Evolutionary conservation across 805 yeast species (phyloP).

Genomic region (Tetrapisispora arboricola): DNA sequence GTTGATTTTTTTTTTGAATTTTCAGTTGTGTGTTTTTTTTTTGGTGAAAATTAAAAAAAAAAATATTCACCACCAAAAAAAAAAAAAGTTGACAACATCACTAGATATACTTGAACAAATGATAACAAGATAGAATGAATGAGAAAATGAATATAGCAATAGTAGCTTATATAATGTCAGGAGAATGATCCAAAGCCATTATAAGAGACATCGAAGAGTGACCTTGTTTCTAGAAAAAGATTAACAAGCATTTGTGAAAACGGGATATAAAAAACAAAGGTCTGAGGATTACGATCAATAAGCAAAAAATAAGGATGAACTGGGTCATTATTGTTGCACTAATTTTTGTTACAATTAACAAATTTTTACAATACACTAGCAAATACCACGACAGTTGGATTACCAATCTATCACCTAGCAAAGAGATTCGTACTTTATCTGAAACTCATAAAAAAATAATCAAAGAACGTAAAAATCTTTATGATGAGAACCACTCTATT

Average conservation of each 20-base stretch:
- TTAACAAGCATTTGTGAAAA: too few species aligned
- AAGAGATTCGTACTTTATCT: constrained; percentile 19
- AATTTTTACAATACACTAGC: constrained; percentile 17
- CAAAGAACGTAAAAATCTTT: constrained; percentile 37
- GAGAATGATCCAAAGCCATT: too few species aligned
- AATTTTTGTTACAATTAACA: constrained; percentile 13
- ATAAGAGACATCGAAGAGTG: too few species aligned
- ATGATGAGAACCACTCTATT: constrained; percentile 46
- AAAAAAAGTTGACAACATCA: not conserved
- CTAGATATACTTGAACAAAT: not conserved
- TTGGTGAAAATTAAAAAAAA: too few species aligned
- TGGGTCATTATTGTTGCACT: constrained; percentile 14
- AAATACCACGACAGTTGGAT: constrained; percentile 17
- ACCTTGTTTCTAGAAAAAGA: too few species aligned
- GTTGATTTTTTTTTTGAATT: not conserved
- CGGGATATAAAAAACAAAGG: too few species aligned
- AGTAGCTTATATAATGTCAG: too few species aligned
- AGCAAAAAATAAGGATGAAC: not conserved
- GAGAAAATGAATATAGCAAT: too few species aligned
- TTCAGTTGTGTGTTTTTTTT: not conserved
- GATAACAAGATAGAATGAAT: not conserved
- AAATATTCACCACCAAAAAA: not conserved
- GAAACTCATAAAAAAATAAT: constrained; percentile 28
- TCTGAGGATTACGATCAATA: too few species aligned
- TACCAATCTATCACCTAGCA: constrained; percentile 6